Evolutionary conservation across 345 rosid species (phyloP), one percentile per base, ranked within the genome.

Genomic region (Populus tremula): DNA sequence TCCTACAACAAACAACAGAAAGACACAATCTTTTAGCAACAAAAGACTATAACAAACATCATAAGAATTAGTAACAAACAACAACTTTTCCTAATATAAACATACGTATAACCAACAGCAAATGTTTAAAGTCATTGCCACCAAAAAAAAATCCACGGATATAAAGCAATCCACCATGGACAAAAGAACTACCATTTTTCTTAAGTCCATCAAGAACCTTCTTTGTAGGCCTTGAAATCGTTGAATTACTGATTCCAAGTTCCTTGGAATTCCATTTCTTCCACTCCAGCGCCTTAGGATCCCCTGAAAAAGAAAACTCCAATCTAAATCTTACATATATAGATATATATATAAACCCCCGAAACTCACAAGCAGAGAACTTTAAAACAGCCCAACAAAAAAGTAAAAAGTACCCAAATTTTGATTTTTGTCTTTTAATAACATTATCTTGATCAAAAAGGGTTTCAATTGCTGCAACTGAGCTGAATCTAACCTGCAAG

Each of bases 141-240:
- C n/a, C 29, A 59, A 23, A 59, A 56, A 56, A n/a, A 9, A n/a
- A 59, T 59, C 29, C 27, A 59, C 6, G 23, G 29, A 59, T 4
- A 59, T 11, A 59, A 59, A 23, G 45, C 8, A 63, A 45, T 5
- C 38, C 43, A 27, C 41, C 36, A 56, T 20, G 16, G 31, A 59
- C 14, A 12, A 38, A 39, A 27, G 10, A 6, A 36, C 14, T 31
- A 86, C 96, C 93, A 83, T 79, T 87, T 25, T 78, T 81, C 86
- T 76, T 88, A 13, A 91, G 89, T 63, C 79, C 88, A 74, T 82
- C 84, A 50, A 91, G 92, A 81, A 91, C 93, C 75, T 84, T 82
- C 53, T 88, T 83, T 0, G 91, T 86, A 67, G 93, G 87, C 71
- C 78, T 84, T 31, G 93, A 76, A n/a, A 91, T 85, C 91, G 85